Conservation (phyloP, 179 eudicot species). For the Beta macrorhiza region DNA sequence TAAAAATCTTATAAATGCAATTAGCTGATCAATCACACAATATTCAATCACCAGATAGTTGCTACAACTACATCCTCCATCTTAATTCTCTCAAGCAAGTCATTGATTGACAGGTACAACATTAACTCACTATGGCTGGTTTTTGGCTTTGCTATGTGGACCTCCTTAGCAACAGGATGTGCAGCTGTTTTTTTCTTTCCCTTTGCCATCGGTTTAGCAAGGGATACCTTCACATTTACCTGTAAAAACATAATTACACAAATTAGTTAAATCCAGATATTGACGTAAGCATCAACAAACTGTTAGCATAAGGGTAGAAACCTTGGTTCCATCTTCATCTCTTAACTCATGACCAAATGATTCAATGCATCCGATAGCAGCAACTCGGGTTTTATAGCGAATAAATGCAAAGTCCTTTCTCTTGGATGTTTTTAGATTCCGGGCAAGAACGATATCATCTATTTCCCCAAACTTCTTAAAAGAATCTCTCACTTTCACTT, state of each 20-base stretch:
- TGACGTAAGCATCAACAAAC: background rate
- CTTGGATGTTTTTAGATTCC: slow-evolving; percentile 43
- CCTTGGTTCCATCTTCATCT: slow-evolving; percentile 44
- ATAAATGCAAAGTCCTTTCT: slow-evolving; percentile 72
- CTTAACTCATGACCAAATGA: slow-evolving; percentile 35
- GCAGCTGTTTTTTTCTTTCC: slow-evolving; percentile 38
- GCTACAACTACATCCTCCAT: background rate
- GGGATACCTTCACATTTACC: slow-evolving; percentile 59
- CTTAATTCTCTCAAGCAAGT: background rate
- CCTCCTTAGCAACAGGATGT: slow-evolving; percentile 30
- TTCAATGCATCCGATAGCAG: slow-evolving; percentile 65
- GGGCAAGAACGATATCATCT: slow-evolving; percentile 62
- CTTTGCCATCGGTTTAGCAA: slow-evolving; percentile 52
- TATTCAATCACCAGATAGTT: background rate
- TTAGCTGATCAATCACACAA: background rate
- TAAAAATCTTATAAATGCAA: background rate
- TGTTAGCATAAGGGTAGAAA: slow-evolving; percentile 20
- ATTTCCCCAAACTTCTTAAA: slow-evolving; percentile 66
- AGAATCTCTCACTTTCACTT: slow-evolving; percentile 47
- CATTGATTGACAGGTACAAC: background rate
- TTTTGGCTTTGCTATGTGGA: slow-evolving; percentile 28
- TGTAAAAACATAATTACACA: slow-evolving; percentile 22
- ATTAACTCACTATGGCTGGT: slow-evolving; percentile 38
- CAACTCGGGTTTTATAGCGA: slow-evolving; percentile 50
- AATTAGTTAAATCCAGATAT: slow-evolving; percentile 2